phyloP scores from a whole-genome alignment of 208 protist genomes.

The Leishmania gerbilli region DNA sequence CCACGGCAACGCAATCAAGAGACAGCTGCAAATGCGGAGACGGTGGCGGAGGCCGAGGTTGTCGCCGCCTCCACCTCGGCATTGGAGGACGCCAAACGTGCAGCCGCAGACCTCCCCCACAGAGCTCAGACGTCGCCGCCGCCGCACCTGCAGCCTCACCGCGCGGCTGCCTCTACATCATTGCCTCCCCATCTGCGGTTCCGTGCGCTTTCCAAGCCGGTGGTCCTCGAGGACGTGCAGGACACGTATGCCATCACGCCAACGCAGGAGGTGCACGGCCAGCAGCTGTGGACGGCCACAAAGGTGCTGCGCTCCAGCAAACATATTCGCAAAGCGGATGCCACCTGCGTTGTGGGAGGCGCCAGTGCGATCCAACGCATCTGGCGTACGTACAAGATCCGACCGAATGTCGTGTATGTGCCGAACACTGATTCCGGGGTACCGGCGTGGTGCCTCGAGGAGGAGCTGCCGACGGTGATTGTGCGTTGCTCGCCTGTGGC shows the following conservation, averaged over 20 bases:
- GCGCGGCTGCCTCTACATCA: not conserved
- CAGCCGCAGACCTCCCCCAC: not conserved
- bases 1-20: not conserved
- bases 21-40: not conserved
- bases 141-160: not conserved
- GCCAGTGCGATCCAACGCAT: slow-evolving; percentile 67
- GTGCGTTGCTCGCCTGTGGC: slow-evolving; percentile 73
- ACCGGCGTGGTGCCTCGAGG: slow-evolving; percentile 69
- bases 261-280: slow-evolving; percentile 35
- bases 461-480: slow-evolving; percentile 61
- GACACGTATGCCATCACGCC: slow-evolving; percentile 25
- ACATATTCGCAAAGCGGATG: slow-evolving; percentile 47
- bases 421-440: slow-evolving; percentile 53
- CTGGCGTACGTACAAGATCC: slow-evolving; percentile 72
- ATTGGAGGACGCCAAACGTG: not conserved
- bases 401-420: slow-evolving; percentile 81
- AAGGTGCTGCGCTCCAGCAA: slow-evolving; percentile 53
- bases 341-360: slow-evolving; percentile 77
- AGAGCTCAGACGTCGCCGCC: not conserved
- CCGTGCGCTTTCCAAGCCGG: slow-evolving; percentile 9
- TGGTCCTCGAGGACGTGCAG: slow-evolving; percentile 57
- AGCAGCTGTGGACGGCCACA: slow-evolving; percentile 68
- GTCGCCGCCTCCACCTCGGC: slow-evolving; percentile 2
- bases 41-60: slow-evolving; percentile 10
- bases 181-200: not conserved